phyloP scores from a whole-genome alignment of 2,329 filamentous ascomycete genomes.

The Neobulgaria alba region DNA sequence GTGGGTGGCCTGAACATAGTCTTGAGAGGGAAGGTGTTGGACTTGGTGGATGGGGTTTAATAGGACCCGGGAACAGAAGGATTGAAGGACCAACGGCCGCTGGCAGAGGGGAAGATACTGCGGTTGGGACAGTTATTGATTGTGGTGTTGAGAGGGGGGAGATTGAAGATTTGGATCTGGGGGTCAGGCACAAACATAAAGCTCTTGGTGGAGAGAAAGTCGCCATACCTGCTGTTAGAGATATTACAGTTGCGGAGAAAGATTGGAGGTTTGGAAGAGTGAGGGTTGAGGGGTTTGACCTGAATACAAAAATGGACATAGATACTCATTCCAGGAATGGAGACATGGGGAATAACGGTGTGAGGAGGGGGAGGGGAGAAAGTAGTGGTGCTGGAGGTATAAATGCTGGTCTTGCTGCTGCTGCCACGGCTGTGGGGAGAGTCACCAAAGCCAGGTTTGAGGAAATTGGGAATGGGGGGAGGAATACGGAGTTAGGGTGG shows the following conservation, averaged over 20 bases:
- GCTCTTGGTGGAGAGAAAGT: background rate
- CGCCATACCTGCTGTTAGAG: conserved; percentile 11
- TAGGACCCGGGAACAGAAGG: too few relatives aligned
- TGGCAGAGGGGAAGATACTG: background rate
- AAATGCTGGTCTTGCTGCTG: conserved; percentile 33
- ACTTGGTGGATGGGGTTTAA: background rate
- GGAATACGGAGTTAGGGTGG: conserved; percentile 75
- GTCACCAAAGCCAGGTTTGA: conserved; percentile 77
- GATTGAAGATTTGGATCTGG: too few relatives aligned
- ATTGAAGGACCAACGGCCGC: background rate
- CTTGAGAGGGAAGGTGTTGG: conserved; percentile 2
- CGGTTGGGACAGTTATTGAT: conserved; percentile 4
- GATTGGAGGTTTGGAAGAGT: conserved; percentile 83
- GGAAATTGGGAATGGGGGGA: conserved; percentile 48
- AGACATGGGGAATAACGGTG: background rate
- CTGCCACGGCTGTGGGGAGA: conserved; percentile 44
- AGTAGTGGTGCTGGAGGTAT: conserved; percentile 12
- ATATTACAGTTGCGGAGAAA: conserved; percentile 36
- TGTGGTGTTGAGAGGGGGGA: conserved; percentile 1
- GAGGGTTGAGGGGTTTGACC: conserved; percentile 72
- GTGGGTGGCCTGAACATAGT: conserved; percentile 19
- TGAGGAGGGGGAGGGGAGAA: conserved; percentile 34
- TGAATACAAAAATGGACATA: conserved; percentile 34
- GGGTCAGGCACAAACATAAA: too few relatives aligned
- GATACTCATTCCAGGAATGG: conserved; percentile 29